phyloP scores from a whole-genome alignment of 2,329 filamentous ascomycete species.

The Beauveria scarabaeidicola region DNA sequence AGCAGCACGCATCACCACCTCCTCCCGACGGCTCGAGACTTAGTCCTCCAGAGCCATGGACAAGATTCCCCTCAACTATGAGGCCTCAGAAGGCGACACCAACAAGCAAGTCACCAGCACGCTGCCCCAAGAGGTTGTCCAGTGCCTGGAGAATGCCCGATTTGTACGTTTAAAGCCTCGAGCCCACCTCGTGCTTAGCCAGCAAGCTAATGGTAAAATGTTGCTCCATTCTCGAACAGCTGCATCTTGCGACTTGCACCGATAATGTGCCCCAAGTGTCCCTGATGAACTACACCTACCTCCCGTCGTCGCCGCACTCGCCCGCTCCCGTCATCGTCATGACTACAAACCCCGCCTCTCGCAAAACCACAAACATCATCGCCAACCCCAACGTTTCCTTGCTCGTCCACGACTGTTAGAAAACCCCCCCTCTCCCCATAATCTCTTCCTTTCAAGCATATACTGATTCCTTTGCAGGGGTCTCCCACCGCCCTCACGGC shows the following conservation, averaged over 20 bases:
- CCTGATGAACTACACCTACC: conserved; percentile 98
- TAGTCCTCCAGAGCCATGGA: conserved; percentile 33
- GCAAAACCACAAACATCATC: conserved; percentile 73
- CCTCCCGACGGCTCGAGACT: background rate
- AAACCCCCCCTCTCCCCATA: background rate
- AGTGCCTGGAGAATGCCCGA: conserved; percentile 87
- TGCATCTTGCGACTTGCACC: conserved; percentile 88
- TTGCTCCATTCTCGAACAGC: conserved; percentile 40
- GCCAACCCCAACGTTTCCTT: conserved; percentile 82
- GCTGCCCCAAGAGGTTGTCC: conserved; percentile 76
- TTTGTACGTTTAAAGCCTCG: conserved; percentile 54
- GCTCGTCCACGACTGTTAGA: conserved; percentile 82
- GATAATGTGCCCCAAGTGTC: conserved; percentile 82
- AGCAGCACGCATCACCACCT: background rate
- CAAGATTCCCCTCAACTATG: conserved; percentile 64
- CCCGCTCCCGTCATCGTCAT: conserved; percentile 80
- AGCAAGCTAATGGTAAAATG: background rate
- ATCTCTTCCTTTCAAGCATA: background rate
- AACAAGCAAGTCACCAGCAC: conserved; percentile 60
- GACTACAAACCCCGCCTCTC: conserved; percentile 75
- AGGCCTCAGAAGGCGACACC: conserved; percentile 65
- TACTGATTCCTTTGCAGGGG: conserved; percentile 42
- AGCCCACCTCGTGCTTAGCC: background rate
- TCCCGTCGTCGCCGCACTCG: conserved; percentile 65
- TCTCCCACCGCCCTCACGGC: conserved; percentile 74